Evolutionary conservation across 306 rosid species (phyloP).

Genomic region (Lathyrus tuberosus): DNA sequence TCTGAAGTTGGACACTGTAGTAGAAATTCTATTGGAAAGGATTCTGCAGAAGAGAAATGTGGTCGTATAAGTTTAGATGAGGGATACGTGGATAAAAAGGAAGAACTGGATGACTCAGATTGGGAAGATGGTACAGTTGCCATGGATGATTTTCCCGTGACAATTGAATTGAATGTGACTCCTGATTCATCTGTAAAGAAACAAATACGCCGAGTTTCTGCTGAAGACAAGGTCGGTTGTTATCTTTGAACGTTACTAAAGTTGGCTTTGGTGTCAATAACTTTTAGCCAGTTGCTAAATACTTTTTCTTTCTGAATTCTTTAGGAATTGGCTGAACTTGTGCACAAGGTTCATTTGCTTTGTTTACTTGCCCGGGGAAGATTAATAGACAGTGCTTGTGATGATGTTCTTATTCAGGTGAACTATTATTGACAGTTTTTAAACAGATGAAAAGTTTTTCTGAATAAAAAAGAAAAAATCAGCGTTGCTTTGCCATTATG

Average conservation of each 20-base stretch:
- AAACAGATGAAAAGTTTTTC: conserved; percentile 21
- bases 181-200: conserved; percentile 57
- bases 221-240: conserved; percentile 70
- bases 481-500: conserved; percentile 22
- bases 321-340: conserved; percentile 83
- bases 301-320: background rate
- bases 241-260: conserved; percentile 30
- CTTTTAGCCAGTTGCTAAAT: conserved; percentile 32
- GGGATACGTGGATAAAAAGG: conserved; percentile 44
- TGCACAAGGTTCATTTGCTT: conserved; percentile 89
- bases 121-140: conserved; percentile 88
- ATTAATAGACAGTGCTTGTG: conserved; percentile 77
- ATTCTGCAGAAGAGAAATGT: conserved; percentile 44
- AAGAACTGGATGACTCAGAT: conserved; percentile 70
- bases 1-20: conserved; percentile 50
- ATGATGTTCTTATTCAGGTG: conserved; percentile 88
- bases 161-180: conserved; percentile 69
- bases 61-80: conserved; percentile 42
- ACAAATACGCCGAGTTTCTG: conserved; percentile 69
- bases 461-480: background rate
- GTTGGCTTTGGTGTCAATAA: conserved; percentile 39
- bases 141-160: conserved; percentile 49
- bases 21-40: conserved; percentile 43
- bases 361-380: conserved; percentile 96
- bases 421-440: conserved; percentile 24